A percentile compares a stretch with the other conserved stretches of the same genome.
Evolutionary conservation across 345 rosid species (phyloP).

Genomic region (Moricandia arvensis): DNA sequence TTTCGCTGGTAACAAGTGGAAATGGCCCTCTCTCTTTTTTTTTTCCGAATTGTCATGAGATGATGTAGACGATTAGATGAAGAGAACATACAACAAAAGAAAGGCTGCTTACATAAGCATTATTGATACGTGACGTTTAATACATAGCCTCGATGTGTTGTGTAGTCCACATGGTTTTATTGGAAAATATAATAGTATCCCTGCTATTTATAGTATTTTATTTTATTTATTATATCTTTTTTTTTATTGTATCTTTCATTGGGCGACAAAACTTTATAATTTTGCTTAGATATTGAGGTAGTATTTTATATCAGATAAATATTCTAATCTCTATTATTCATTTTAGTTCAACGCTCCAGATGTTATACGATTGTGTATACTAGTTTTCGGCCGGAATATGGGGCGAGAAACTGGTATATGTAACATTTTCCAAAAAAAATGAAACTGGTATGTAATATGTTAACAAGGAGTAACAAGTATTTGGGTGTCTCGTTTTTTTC

Average conservation of each 20-base stretch:
- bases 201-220: background rate
- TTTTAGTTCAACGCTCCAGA: background rate
- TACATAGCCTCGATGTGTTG: background rate
- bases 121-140: conserved; percentile 29
- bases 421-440: too few species aligned
- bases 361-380: background rate
- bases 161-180: conserved; percentile 17
- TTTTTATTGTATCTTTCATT: background rate
- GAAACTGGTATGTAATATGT: background rate
- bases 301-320: background rate
- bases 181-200: background rate
- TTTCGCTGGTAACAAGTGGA: conserved; percentile 11
- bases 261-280: background rate
- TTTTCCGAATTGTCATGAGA: conserved; percentile 1
- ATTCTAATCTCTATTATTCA: background rate
- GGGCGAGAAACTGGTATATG: background rate
- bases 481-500: background rate
- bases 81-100: background rate
- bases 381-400: background rate
- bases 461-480: background rate
- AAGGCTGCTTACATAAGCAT: conserved; percentile 32
- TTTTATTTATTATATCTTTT: background rate
- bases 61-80: background rate
- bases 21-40: background rate
- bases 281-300: background rate